Evolutionary conservation across 495 filamentous ascomycete species (phyloP).

Genomic region (Physcia stellaris): DNA sequence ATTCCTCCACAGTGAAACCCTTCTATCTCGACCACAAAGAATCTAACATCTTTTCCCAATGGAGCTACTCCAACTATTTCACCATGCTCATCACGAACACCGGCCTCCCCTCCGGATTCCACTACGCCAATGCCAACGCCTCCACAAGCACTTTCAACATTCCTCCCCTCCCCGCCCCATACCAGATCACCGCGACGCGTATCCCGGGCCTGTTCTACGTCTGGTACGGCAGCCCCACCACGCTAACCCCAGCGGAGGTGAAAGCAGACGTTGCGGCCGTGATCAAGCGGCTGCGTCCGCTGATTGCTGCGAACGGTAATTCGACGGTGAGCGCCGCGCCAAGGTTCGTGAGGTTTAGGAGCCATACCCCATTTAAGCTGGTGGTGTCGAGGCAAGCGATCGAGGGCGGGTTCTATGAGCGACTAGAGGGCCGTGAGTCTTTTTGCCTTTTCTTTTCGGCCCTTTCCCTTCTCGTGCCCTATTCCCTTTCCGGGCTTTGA

Average conservation of each 20-base stretch:
- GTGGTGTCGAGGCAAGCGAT: constrained; percentile 23
- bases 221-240: neutral
- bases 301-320: too few species aligned
- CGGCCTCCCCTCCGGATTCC: constrained; percentile 19
- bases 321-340: constrained; percentile 9
- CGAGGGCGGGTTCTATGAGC: constrained; percentile 32
- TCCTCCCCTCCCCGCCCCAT: constrained; percentile 17
- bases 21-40: constrained; percentile 27
- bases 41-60: constrained; percentile 23
- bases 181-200: constrained; percentile 12
- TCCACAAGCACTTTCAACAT: constrained; percentile 17
- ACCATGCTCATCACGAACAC: constrained; percentile 27
- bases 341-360: constrained; percentile 13
- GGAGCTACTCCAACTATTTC: constrained; percentile 28
- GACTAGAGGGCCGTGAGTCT: constrained; percentile 37
- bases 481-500: too few species aligned
- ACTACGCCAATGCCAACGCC: constrained; percentile 21
- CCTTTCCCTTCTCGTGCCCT: too few species aligned
- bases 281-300: constrained; percentile 11
- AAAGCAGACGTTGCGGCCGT: constrained; percentile 7
- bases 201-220: constrained; percentile 3
- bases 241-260: constrained; percentile 8
- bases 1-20: too few species aligned
- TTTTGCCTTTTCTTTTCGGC: constrained; percentile 33
- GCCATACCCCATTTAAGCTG: constrained; percentile 21